phyloP scores from a whole-genome alignment of 2,329 filamentous ascomycete genomes.

The Fusarium bactridioides region DNA sequence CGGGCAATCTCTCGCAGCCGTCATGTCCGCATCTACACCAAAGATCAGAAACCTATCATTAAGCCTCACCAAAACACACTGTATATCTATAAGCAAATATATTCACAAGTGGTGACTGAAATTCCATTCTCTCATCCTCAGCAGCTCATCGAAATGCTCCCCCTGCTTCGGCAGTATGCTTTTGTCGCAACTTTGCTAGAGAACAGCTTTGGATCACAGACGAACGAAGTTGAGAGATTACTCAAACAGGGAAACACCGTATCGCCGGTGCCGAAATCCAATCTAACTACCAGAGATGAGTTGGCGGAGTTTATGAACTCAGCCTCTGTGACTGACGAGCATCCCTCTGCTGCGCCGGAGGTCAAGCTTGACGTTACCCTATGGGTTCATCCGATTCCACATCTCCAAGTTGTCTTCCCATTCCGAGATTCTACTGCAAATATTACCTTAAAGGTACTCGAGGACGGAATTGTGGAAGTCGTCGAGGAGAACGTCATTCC shows the following conservation, averaged over 20 bases:
- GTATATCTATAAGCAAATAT: conserved; percentile 76
- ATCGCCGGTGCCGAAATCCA: conserved; percentile 1
- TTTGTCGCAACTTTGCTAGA: conserved; percentile 71
- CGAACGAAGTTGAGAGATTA: conserved; percentile 28
- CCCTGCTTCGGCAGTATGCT: conserved; percentile 77
- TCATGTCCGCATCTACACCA: conserved; percentile 53
- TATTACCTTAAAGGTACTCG: conserved; percentile 65
- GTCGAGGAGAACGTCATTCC: conserved; percentile 61
- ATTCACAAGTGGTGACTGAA: conserved; percentile 70
- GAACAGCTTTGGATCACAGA: conserved; percentile 62
- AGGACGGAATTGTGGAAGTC: conserved; percentile 67
- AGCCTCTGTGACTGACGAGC: neutral
- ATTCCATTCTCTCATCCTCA: conserved; percentile 81
- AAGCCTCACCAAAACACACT: conserved; percentile 66
- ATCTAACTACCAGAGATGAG: conserved; percentile 45
- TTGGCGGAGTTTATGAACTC: conserved; percentile 45
- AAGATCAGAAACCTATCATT: conserved; percentile 40
- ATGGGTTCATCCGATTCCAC: conserved; percentile 58
- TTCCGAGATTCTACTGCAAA: conserved; percentile 58
- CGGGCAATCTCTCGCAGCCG: conserved; percentile 62
- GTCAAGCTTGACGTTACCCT: conserved; percentile 62
- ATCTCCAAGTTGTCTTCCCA: conserved; percentile 63
- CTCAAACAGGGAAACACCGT: neutral
- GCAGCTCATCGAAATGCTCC: conserved; percentile 78
- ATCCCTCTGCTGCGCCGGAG: conserved; percentile 2